Evolutionary conservation across 306 rosid species (phyloP).

Genomic region (Hippophae rhamnoides): DNA sequence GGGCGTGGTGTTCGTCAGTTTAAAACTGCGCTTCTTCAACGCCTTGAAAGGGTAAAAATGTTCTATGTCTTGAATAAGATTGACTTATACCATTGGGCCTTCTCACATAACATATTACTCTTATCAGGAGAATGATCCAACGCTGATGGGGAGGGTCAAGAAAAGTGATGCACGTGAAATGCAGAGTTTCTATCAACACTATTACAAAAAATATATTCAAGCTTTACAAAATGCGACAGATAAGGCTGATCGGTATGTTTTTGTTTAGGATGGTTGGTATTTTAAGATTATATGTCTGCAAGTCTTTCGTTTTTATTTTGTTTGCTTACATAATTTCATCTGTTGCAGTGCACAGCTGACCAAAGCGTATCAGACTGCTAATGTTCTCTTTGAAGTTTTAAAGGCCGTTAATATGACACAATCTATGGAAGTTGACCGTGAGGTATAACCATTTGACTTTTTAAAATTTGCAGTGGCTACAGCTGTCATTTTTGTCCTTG

Average conservation of each 20-base stretch:
- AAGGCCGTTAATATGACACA: conserved; percentile 97
- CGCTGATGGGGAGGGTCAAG: conserved; percentile 85
- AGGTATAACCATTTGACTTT: conserved; percentile 35
- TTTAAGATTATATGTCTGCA: neutral
- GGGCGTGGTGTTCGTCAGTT: conserved; percentile 99
- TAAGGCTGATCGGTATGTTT: conserved; percentile 85
- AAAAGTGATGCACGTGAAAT: conserved; percentile 99
- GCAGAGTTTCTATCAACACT: conserved; percentile 96
- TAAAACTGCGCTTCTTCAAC: conserved; percentile 92
- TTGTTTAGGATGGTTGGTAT: neutral
- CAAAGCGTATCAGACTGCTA: conserved; percentile 96
- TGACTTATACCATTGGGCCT: neutral
- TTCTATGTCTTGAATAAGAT: conserved; percentile 1
- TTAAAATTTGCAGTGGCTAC: conserved; percentile 1
- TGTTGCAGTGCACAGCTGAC: conserved; percentile 81
- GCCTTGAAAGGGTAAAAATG: conserved; percentile 80
- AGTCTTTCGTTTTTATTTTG: conserved; percentile 11
- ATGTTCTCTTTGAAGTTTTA: conserved; percentile 94
- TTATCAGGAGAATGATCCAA: conserved; percentile 88
- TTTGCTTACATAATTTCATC: conserved; percentile 13
- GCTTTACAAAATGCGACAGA: conserved; percentile 90
- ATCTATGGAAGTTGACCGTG: conserved; percentile 92
- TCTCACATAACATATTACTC: conserved; percentile 7
- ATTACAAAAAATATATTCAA: conserved; percentile 93
- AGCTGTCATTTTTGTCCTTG: neutral